Evolutionary conservation across 163 green algal species (phyloP).

Genomic region (Chloromonas sp.): DNA sequence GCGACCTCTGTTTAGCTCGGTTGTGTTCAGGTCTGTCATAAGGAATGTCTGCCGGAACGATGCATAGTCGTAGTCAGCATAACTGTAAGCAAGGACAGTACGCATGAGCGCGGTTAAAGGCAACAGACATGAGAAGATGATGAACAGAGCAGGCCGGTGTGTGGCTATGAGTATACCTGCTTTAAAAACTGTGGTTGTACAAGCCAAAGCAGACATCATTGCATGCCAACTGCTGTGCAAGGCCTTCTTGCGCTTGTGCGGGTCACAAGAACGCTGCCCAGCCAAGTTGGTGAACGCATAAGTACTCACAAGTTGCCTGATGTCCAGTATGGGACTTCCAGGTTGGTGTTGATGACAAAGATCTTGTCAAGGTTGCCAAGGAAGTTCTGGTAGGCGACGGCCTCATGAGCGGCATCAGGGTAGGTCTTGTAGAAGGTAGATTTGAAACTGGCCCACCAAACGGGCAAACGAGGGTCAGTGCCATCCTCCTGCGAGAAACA

Average conservation of each 20-base stretch:
- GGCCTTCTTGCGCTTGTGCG: too few relatives aligned
- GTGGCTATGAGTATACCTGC: too few relatives aligned
- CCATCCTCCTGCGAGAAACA: background rate
- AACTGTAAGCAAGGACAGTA: too few relatives aligned
- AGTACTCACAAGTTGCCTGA: background rate
- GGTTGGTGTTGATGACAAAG: background rate
- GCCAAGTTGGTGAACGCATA: background rate
- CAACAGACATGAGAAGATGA: too few relatives aligned
- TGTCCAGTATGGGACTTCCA: background rate
- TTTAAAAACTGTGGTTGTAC: too few relatives aligned
- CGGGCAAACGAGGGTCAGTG: background rate
- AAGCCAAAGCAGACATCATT: too few relatives aligned
- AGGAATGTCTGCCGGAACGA: background rate
- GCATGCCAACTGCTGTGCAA: too few relatives aligned
- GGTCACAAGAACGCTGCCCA: too few relatives aligned
- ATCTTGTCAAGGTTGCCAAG: background rate
- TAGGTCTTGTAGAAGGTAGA: background rate
- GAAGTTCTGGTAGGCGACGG: background rate
- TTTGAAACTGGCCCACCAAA: background rate
- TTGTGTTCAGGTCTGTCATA: background rate
- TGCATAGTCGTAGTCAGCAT: background rate
- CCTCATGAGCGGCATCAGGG: background rate
- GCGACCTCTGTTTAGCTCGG: background rate
- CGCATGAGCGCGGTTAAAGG: too few relatives aligned
- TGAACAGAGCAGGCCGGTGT: too few relatives aligned